phyloP scores from a whole-genome alignment of 352 stramenopile genomes.

The Phytophthora uliginosa region DNA sequence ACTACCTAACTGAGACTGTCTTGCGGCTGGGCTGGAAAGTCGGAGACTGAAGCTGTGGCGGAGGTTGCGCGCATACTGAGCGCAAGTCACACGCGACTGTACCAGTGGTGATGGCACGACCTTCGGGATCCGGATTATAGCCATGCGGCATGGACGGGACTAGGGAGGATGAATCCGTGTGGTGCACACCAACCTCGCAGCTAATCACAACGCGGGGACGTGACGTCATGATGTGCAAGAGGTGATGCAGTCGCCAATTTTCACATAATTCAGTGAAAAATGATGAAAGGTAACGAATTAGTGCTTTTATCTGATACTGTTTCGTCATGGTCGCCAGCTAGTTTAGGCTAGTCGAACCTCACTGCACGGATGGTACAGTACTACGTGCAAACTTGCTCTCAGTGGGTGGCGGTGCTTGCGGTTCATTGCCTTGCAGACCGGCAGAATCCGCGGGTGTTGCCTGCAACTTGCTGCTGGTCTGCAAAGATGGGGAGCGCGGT shows the following conservation, averaged over 20 bases:
- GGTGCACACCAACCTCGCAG: conserved; percentile 4
- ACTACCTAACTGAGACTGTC: conserved; percentile 6
- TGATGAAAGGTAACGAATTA: not conserved
- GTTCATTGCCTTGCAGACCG: not conserved
- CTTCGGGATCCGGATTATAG: conserved; percentile 23
- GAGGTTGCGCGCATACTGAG: not conserved
- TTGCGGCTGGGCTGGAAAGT: conserved; percentile 29
- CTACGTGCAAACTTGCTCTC: not conserved
- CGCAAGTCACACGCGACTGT: conserved; percentile 20
- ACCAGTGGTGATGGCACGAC: conserved; percentile 29
- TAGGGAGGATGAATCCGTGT: not conserved
- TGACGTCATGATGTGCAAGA: conserved; percentile 38
- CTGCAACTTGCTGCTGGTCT: conserved; percentile 12
- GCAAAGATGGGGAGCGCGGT: conserved; percentile 19
- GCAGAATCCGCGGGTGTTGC: conserved; percentile 31
- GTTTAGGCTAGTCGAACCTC: not conserved
- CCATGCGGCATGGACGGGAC: conserved; percentile 12
- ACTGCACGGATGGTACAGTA: not conserved
- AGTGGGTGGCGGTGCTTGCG: not conserved
- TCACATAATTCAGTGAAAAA: not conserved
- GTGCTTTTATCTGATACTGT: not conserved
- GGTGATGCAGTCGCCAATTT: conserved; percentile 26
- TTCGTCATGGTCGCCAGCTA: not conserved
- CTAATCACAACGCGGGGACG: not conserved
- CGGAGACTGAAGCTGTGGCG: conserved; percentile 37